These are phyloP conservation scores for Kernera saxatilis DNA, from an alignment of 345 rosid genomes.

Conservation along the genomic window DNA sequence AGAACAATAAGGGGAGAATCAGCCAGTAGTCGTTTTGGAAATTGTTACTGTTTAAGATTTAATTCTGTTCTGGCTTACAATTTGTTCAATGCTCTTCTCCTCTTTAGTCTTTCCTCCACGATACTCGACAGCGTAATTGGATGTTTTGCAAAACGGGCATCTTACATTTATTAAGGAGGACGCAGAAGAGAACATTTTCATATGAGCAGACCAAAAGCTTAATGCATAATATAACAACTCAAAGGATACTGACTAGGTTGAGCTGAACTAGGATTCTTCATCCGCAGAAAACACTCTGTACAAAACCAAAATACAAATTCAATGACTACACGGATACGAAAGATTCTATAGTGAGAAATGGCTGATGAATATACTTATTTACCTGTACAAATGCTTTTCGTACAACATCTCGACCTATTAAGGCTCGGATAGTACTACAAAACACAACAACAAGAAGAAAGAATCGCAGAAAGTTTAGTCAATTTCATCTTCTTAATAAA, in stretches of 20 bases:
- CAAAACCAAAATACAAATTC: too few species aligned
- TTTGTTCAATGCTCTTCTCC: slow-evolving; percentile 82
- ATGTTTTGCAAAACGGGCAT: slow-evolving; percentile 90
- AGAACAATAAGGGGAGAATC: neutral
- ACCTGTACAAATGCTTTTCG: slow-evolving; percentile 94
- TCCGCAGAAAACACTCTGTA: slow-evolving; percentile 86
- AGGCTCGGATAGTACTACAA: slow-evolving; percentile 84
- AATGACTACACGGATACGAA: neutral
- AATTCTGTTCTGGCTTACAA: slow-evolving; percentile 43
- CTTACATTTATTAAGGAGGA: slow-evolving; percentile 49
- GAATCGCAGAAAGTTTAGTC: neutral
- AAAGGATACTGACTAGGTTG: slow-evolving; percentile 91
- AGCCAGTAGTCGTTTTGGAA: neutral
- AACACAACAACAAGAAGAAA: slow-evolving; percentile 6
- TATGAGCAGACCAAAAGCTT: neutral
- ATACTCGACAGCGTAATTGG: slow-evolving; percentile 85
- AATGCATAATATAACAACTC: neutral
- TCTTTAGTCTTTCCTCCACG: slow-evolving; percentile 88
- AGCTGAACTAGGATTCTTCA: slow-evolving; percentile 76
- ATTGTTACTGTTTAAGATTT: neutral
- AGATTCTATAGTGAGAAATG: neutral
- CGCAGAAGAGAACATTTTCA: neutral
- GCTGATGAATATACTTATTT: neutral
- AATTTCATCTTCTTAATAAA: neutral
- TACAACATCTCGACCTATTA: slow-evolving; percentile 85